Conservation (phyloP, 352 stramenopile species). For the Pythium rhizo-oryzae region DNA sequence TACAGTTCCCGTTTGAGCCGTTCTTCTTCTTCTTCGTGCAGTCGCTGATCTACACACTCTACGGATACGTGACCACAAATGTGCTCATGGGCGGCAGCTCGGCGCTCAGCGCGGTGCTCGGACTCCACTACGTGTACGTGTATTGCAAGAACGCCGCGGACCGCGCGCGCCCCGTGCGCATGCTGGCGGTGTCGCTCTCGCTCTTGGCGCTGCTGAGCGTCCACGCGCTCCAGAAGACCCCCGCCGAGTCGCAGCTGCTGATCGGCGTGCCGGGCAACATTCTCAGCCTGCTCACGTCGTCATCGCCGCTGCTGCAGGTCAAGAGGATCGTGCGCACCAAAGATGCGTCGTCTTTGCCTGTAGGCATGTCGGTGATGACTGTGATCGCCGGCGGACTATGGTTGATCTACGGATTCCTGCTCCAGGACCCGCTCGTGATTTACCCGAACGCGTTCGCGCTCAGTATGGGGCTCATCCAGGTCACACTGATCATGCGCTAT, state of each 20-base stretch:
- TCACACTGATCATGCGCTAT: conserved; percentile 62
- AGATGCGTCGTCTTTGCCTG: conserved; percentile 71
- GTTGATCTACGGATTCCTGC: conserved; percentile 70
- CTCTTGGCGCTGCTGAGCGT: conserved; percentile 56
- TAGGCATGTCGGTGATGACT: conserved; percentile 84
- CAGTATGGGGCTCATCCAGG: conserved; percentile 73
- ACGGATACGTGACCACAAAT: conserved; percentile 67
- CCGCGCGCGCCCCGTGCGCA: conserved; percentile 39
- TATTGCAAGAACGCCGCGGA: conserved; percentile 65
- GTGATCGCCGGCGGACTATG: conserved; percentile 67
- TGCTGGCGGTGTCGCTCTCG: conserved; percentile 49
- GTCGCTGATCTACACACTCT: conserved; percentile 83
- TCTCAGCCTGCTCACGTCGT: conserved; percentile 67
- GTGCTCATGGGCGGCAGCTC: conserved; percentile 60
- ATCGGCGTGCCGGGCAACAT: conserved; percentile 79
- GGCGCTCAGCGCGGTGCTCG: conserved; percentile 54
- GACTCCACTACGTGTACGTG: conserved; percentile 69
- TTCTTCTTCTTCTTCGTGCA: conserved; percentile 89
- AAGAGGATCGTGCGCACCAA: conserved; percentile 58
- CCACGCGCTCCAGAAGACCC: conserved; percentile 43
- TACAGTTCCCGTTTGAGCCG: conserved; percentile 78
- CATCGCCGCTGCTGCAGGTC: conserved; percentile 73
- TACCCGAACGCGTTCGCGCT: conserved; percentile 72
- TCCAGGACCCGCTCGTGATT: conserved; percentile 63
- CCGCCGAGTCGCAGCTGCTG: conserved; percentile 58